Evolutionary conservation across 345 rosid genomes (phyloP).

Genomic region (Salix exigua): DNA sequence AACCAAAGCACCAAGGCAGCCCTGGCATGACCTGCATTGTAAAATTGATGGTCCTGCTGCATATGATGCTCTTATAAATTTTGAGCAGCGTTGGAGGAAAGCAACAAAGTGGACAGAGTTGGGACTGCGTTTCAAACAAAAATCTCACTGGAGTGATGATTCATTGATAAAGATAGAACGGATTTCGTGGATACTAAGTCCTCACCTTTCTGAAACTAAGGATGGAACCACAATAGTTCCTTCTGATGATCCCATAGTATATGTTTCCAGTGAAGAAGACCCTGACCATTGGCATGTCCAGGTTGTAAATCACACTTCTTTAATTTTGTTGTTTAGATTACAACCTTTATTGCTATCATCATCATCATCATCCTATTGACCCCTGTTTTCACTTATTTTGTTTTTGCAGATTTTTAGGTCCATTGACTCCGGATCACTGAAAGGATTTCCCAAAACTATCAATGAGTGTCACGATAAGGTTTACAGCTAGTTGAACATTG

Average conservation of each 20-base stretch:
- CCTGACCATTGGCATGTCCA: slow-evolving; percentile 84
- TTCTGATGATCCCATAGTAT: slow-evolving; percentile 42
- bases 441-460: slow-evolving; percentile 67
- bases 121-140: slow-evolving; percentile 52
- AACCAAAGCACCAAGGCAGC: slow-evolving; percentile 82
- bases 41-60: slow-evolving; percentile 92
- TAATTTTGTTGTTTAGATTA: background rate
- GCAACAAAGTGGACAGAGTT: slow-evolving; percentile 77
- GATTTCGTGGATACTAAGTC: slow-evolving; percentile 91
- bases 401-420: slow-evolving; percentile 69
- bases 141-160: slow-evolving; percentile 74
- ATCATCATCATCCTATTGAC: background rate
- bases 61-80: slow-evolving; percentile 89
- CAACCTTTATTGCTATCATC: background rate
- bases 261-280: slow-evolving; percentile 52
- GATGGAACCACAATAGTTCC: slow-evolving; percentile 51
- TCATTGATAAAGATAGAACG: slow-evolving; percentile 75
- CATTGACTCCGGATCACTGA: slow-evolving; percentile 74
- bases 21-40: slow-evolving; percentile 97
- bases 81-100: slow-evolving; percentile 95
- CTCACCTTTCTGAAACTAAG: slow-evolving; percentile 26
- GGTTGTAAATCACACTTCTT: slow-evolving; percentile 36
- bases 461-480: slow-evolving; percentile 48
- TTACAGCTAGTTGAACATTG: slow-evolving; percentile 17
- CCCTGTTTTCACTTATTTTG: background rate